Percentiles rank a stretch among this genome's conserved stretches.
phyloP scores from a whole-genome alignment of 257 asterid species.

The Echium plantagineum region DNA sequence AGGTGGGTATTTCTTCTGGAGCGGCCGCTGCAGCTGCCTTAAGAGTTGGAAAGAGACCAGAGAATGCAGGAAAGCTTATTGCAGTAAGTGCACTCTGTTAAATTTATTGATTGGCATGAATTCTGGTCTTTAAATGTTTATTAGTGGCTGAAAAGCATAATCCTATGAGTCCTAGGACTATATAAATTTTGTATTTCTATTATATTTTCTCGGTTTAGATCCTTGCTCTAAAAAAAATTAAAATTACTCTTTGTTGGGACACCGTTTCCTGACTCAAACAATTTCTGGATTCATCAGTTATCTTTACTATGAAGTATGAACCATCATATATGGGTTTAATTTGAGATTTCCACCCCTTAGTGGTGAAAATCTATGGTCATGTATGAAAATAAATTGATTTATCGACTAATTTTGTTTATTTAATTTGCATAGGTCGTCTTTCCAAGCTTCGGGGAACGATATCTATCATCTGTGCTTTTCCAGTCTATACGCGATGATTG shows the following conservation, averaged over 20 bases:
- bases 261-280: too few species aligned
- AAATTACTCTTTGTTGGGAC: too few species aligned
- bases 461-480: slow-evolving; percentile 1
- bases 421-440: neutral
- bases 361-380: too few species aligned
- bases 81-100: slow-evolving; percentile 33
- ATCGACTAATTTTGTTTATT: neutral
- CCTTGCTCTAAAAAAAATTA: too few species aligned
- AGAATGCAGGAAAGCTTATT: slow-evolving; percentile 93
- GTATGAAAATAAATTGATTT: neutral
- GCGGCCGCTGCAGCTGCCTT: slow-evolving; percentile 96
- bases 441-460: slow-evolving; percentile 4
- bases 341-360: too few species aligned
- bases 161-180: too few species aligned
- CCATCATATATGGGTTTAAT: too few species aligned
- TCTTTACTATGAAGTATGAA: too few species aligned
- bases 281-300: too few species aligned
- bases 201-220: too few species aligned
- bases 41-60: slow-evolving; percentile 78
- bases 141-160: too few species aligned
- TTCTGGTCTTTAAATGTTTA: neutral
- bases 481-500: slow-evolving; percentile 1
- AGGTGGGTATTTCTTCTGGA: slow-evolving; percentile 98
- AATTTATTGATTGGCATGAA: neutral
- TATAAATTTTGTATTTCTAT: too few species aligned